Evolutionary conservation across 2,329 filamentous ascomycete genomes (phyloP).

Genomic region (Decorospora gaudefroyi): DNA sequence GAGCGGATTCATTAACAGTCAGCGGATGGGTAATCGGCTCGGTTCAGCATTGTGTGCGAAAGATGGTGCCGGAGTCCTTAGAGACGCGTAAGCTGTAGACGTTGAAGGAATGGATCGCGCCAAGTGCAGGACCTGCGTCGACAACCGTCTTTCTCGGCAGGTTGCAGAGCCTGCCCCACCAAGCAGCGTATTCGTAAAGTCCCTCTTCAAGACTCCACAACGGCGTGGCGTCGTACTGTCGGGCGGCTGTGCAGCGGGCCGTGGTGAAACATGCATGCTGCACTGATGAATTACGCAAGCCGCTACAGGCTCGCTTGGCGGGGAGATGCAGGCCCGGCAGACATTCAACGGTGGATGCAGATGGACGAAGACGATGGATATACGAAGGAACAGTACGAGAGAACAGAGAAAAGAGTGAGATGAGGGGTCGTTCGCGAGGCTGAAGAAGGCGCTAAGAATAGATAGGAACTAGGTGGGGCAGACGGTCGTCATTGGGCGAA

Average conservation of each 20-base stretch:
- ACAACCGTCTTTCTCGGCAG: neutral
- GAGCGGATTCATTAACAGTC: neutral
- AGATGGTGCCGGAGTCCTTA: neutral
- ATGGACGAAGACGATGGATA: neutral
- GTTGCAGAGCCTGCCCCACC: neutral
- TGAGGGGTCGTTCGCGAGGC: conserved; percentile 8
- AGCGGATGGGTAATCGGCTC: neutral
- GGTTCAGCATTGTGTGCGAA: conserved; percentile 1
- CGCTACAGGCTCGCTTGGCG: conserved; percentile 1
- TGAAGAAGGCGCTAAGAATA: conserved; percentile 12
- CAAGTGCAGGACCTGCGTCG: neutral
- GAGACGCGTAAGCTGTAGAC: conserved; percentile 1
- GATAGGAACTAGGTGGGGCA: conserved; percentile 2
- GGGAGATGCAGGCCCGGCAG: neutral
- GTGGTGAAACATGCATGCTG: conserved; percentile 11
- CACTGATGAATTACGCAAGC: conserved; percentile 9
- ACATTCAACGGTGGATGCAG: neutral
- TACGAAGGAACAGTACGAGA: conserved; percentile 1
- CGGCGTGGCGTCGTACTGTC: neutral
- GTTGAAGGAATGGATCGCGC: neutral
- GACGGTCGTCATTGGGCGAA: conserved; percentile 15
- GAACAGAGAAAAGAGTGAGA: neutral
- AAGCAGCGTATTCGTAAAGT: neutral
- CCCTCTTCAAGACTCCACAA: too few relatives aligned
- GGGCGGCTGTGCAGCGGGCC: conserved; percentile 12